Percentiles rank a stretch among this genome's conserved stretches.
Evolutionary conservation across 495 filamentous ascomycete species (phyloP).

Genomic region (Neurospora terricola): DNA sequence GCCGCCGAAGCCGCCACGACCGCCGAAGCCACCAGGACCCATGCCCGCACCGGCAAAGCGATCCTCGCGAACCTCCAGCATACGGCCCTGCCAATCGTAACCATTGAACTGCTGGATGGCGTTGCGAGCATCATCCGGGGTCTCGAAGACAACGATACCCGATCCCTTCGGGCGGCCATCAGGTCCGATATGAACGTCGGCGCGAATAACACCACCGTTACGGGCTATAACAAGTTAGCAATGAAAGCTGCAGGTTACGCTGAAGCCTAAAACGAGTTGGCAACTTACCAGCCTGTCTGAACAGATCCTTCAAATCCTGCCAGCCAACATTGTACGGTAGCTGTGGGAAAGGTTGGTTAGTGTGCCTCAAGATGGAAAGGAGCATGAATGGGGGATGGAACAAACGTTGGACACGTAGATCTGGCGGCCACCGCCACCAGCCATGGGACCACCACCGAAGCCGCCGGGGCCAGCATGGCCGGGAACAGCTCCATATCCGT

Average conservation of each 20-base stretch:
- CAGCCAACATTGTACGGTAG: constrained; percentile 96
- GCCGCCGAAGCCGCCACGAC: constrained; percentile 46
- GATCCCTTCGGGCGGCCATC: constrained; percentile 93
- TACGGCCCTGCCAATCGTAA: constrained; percentile 94
- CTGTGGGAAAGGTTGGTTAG: constrained; percentile 42
- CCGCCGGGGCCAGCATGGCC: constrained; percentile 33
- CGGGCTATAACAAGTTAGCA: constrained; percentile 27
- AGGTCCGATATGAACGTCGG: constrained; percentile 86
- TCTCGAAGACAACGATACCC: constrained; percentile 94
- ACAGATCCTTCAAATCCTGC: constrained; percentile 98
- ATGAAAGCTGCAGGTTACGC: background rate
- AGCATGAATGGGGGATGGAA: constrained; percentile 34
- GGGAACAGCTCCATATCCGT: constrained; percentile 35
- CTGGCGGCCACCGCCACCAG: constrained; percentile 55
- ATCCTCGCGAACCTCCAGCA: constrained; percentile 92
- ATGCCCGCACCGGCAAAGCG: constrained; percentile 68
- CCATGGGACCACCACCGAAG: constrained; percentile 32
- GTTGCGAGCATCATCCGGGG: constrained; percentile 84
- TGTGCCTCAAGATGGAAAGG: constrained; percentile 7
- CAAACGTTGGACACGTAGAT: constrained; percentile 98
- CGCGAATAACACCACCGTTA: constrained; percentile 82
- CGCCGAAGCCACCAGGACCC: constrained; percentile 43
- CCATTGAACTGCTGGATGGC: constrained; percentile 97
- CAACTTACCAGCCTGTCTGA: constrained; percentile 90
- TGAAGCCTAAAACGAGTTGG: background rate